A percentile compares a stretch with the other conserved stretches of the same genome.
phyloP scores from a whole-genome alignment of 495 filamentous ascomycete genomes.

The Penicillium simplicissimum region DNA sequence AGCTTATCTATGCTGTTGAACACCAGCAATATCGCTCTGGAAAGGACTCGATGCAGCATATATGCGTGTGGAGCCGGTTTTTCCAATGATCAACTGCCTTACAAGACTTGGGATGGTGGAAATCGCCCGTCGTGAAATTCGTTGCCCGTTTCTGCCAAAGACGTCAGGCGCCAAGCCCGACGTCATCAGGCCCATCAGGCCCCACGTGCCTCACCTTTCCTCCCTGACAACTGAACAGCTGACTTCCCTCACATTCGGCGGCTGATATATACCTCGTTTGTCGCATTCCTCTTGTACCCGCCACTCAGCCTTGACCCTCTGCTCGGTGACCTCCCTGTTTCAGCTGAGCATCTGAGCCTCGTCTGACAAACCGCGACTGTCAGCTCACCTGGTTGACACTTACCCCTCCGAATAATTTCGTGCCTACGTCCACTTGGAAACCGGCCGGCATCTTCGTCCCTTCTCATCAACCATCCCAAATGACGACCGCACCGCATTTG shows the following conservation, averaged over 20 bases:
- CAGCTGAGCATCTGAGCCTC: conserved; percentile 8
- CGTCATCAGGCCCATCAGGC: conserved; percentile 21
- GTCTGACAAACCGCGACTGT: conserved; percentile 12
- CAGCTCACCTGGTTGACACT: conserved; percentile 7
- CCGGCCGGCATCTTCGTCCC: conserved; percentile 17
- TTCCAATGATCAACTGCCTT: neutral
- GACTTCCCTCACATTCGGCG: conserved; percentile 2
- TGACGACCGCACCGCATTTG: conserved; percentile 37
- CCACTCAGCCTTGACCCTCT: neutral
- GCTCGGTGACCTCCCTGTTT: neutral
- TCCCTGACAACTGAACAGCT: conserved; percentile 5
- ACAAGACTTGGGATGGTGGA: neutral
- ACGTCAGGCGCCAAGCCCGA: conserved; percentile 25
- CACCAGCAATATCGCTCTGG: neutral
- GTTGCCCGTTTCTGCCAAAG: conserved; percentile 13
- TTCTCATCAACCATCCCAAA: conserved; percentile 18
- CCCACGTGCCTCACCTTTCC: conserved; percentile 9
- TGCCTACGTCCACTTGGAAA: conserved; percentile 25
- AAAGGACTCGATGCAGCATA: neutral
- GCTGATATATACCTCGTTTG: conserved; percentile 3
- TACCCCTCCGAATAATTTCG: conserved; percentile 15
- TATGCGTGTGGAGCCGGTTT: neutral
- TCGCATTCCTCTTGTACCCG: neutral
- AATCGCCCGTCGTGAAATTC: neutral
- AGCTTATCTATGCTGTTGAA: neutral